Evolutionary conservation across 164 flowering plant species (phyloP).

Genomic region (Vitis riparia): DNA sequence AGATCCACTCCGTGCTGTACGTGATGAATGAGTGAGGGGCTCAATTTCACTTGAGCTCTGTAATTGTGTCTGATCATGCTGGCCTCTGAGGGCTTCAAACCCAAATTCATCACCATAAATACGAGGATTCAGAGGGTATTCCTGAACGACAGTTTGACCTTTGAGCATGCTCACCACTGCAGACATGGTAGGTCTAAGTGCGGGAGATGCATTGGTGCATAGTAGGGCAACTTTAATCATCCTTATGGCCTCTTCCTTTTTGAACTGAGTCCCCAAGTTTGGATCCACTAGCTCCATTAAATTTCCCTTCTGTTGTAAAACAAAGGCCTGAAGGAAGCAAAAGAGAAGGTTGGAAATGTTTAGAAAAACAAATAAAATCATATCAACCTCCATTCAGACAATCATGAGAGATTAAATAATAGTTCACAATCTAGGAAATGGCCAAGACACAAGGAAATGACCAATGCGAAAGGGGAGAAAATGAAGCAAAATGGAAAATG

Average conservation of each 20-base stretch:
- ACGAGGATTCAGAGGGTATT: not conserved
- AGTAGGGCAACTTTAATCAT: not conserved
- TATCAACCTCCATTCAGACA: too few species aligned
- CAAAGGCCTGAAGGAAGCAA: conserved; percentile 6
- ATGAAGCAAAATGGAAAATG: too few species aligned
- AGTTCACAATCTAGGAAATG: too few species aligned
- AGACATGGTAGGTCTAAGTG: conserved; percentile 17
- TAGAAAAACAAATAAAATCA: too few species aligned
- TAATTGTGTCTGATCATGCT: not conserved
- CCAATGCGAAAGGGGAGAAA: not conserved
- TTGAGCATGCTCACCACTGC: conserved; percentile 18
- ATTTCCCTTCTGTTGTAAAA: conserved; percentile 10
- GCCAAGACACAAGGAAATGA: not conserved
- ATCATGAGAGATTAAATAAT: too few species aligned
- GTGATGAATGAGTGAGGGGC: too few species aligned
- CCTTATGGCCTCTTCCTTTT: conserved; percentile 11
- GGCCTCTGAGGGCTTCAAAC: conserved; percentile 11
- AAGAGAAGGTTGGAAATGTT: too few species aligned
- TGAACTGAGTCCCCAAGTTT: conserved; percentile 8
- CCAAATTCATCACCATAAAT: not conserved
- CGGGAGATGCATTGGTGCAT: conserved; percentile 19
- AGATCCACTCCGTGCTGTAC: too few species aligned
- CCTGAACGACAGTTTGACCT: conserved; percentile 7
- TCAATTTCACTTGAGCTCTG: not conserved
- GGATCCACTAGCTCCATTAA: conserved; percentile 1